Evolutionary conservation across 768 basidiomycete genomes (phyloP), one percentile per base, ranked within the genome.

Genomic region (Mycena floridula): DNA sequence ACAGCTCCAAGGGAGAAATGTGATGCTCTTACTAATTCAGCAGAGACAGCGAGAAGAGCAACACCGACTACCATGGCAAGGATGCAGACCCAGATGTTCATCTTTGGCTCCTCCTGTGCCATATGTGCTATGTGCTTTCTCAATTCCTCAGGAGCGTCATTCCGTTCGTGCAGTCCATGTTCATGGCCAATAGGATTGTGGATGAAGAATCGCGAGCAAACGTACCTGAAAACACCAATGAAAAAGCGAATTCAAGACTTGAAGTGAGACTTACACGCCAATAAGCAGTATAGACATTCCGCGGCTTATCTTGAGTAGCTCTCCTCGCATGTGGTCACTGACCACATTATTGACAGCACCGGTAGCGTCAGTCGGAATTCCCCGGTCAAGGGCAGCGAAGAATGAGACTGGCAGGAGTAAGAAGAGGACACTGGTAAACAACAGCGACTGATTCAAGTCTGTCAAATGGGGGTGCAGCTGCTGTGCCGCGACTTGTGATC

Each of bases 331-430:
- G 15, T 43, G 5, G 43, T 67, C 62, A 36, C 45, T 59, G 4
- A 65, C 42, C 22, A 59, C 48, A 12, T 43, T 28, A 12, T 44
- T 38, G 23, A 35, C 50, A 3, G 41, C 37, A 18, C 45, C 45
- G 4, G 44, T 25, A 1, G 37, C 53, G 4, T 54, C 41, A 12
- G 42, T 25, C 4, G 50, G 47, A 20, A 56, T 57, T 6, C 56
- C 44, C 35, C 44, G 57, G 36, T 65, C 58, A 15, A 69, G 44
- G 0, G 72, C 64, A 7, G 69, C 60, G 40, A 72, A 74, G 55
- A 72, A 68, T 3, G 68, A 69, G 9, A 67, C 63, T 0, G 74
- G 73, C 2, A 75, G 50, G 11, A 74, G 55, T 12, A 74, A 56
- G 2, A 66, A 59, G 32, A 75, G 48, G 9, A 74, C 68, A 7